phyloP scores from a whole-genome alignment of 805 yeast genomes.

The Ogataea thermomethanolica region DNA sequence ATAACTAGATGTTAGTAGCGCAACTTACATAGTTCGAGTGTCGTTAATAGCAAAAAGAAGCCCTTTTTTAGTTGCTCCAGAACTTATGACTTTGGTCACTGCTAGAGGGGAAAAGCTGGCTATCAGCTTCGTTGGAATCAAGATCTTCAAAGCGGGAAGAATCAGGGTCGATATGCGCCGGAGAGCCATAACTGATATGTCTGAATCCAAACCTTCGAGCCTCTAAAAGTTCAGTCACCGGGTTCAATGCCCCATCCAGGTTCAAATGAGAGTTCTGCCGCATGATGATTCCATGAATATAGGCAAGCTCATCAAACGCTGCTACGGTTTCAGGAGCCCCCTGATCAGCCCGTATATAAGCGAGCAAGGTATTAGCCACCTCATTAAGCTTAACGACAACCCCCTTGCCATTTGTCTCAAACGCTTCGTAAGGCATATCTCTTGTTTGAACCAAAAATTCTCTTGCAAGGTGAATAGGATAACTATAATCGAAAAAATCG shows the following conservation, averaged over 20 bases:
- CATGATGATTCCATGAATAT: background rate
- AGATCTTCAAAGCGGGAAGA: too few species aligned
- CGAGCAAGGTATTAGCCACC: background rate
- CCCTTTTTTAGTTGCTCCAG: too few species aligned
- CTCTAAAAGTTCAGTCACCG: background rate
- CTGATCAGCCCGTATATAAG: background rate
- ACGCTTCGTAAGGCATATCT: background rate
- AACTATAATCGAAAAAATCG: background rate
- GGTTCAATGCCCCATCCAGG: background rate
- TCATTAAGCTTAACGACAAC: background rate
- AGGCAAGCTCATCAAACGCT: constrained; percentile 1
- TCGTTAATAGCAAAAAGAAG: too few species aligned
- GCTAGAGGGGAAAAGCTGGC: too few species aligned
- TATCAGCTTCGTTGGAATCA: too few species aligned
- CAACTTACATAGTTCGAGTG: too few species aligned
- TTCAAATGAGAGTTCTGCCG: background rate
- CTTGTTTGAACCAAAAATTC: background rate
- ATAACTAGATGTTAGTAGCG: too few species aligned
- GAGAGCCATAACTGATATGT: too few species aligned
- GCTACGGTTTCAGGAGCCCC: background rate
- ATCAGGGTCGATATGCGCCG: too few species aligned
- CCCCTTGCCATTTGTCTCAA: background rate
- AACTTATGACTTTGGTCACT: too few species aligned
- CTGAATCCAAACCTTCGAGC: background rate
- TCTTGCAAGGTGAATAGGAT: background rate